Conservation (phyloP, 306 rosid genomes). For the Calophaca sinica region DNA sequence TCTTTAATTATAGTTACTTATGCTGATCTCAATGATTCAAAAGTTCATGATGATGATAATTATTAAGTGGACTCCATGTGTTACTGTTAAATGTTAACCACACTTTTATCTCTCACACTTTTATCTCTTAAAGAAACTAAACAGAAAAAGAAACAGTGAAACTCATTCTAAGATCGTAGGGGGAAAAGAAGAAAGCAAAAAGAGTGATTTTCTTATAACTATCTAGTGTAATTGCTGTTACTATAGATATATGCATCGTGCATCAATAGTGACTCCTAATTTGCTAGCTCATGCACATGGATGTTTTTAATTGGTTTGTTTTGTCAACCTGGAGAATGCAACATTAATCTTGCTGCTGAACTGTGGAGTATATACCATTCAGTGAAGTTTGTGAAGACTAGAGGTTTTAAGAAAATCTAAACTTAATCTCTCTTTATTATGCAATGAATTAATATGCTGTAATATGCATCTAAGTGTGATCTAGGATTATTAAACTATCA, state of each 20-base stretch:
- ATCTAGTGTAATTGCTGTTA: neutral
- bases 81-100: conserved; percentile 13
- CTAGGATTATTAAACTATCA: too few relatives aligned
- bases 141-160: conserved; percentile 11
- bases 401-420: too few relatives aligned
- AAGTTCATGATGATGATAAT: conserved; percentile 3
- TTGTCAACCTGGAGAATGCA: too few relatives aligned
- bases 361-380: too few relatives aligned
- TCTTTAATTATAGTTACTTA: neutral
- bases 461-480: too few relatives aligned
- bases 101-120: neutral
- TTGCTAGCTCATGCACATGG: neutral
- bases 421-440: too few relatives aligned
- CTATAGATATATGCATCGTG: neutral
- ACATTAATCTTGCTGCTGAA: neutral
- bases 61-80: conserved; percentile 17
- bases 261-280: neutral
- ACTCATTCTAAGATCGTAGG: neutral
- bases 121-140: conserved; percentile 1
- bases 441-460: too few relatives aligned
- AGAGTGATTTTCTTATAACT: neutral
- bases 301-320: neutral
- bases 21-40: neutral
- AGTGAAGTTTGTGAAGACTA: too few relatives aligned
- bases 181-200: neutral